phyloP scores from a whole-genome alignment of 768 basidiomycete genomes.

The Lactarius psammicola region DNA sequence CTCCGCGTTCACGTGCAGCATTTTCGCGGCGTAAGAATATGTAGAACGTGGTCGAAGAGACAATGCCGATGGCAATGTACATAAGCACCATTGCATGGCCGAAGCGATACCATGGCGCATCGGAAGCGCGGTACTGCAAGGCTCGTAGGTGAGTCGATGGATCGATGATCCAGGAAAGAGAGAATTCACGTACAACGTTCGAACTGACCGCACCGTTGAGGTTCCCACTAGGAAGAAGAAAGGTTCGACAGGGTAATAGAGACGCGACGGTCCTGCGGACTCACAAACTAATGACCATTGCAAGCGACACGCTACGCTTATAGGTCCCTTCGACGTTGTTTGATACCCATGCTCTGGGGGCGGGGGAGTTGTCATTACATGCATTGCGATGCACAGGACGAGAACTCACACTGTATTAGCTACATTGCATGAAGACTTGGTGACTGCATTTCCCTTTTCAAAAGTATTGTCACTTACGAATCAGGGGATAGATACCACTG shows the following conservation, averaged over 20 bases:
- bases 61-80: constrained; percentile 66
- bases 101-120: constrained; percentile 67
- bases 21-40: constrained; percentile 58
- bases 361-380: not conserved
- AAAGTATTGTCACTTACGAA: constrained; percentile 47
- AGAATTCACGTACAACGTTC: constrained; percentile 57
- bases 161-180: not conserved
- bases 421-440: constrained; percentile 30
- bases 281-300: constrained; percentile 65
- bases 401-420: constrained; percentile 56
- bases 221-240: constrained; percentile 50
- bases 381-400: not conserved
- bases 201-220: constrained; percentile 76
- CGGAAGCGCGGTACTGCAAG: constrained; percentile 56
- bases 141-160: not conserved
- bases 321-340: constrained; percentile 76
- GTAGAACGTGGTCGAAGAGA: constrained; percentile 44
- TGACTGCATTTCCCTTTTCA: not conserved
- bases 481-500: constrained; percentile 73
- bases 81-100: constrained; percentile 63
- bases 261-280: constrained; percentile 29
- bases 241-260: not conserved
- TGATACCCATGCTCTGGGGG: constrained; percentile 50
- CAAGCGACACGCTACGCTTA: constrained; percentile 69
- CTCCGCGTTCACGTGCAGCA: constrained; percentile 61